A percentile compares a stretch with the other conserved stretches of the same genome.
These are phyloP conservation scores for Phyllosticta capitalensis DNA, from an alignment of 2,329 filamentous ascomycete species.

Conservation along the genomic window DNA sequence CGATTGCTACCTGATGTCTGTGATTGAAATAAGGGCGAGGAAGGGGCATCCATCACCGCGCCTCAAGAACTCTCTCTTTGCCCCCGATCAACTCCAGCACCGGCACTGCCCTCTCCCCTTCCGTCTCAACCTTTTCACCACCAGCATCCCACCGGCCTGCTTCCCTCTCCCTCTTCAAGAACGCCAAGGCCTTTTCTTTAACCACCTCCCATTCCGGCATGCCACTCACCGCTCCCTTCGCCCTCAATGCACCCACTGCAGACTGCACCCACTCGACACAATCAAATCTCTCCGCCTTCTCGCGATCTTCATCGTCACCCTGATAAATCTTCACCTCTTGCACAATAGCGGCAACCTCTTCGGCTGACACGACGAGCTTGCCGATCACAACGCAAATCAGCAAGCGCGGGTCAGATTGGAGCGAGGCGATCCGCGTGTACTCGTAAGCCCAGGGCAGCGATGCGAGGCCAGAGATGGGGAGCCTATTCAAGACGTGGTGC, in stretches of 20 bases:
- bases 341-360: neutral
- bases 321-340: neutral
- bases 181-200: neutral
- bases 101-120: neutral
- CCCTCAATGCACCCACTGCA: neutral
- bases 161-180: neutral
- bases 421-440: neutral
- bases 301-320: neutral
- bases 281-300: neutral
- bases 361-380: neutral
- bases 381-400: neutral
- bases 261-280: neutral
- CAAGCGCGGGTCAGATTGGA: neutral
- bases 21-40: too few relatives aligned
- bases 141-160: neutral
- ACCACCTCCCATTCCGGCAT: neutral
- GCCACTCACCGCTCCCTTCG: neutral
- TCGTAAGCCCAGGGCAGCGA: neutral
- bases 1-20: too few relatives aligned
- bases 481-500: neutral
- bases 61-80: neutral
- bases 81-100: neutral
- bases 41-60: too few relatives aligned
- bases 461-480: neutral
- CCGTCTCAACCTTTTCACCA: neutral